Evolutionary conservation across 2,329 filamentous ascomycete genomes (phyloP).

Genomic region (Verruconis gallopava): DNA sequence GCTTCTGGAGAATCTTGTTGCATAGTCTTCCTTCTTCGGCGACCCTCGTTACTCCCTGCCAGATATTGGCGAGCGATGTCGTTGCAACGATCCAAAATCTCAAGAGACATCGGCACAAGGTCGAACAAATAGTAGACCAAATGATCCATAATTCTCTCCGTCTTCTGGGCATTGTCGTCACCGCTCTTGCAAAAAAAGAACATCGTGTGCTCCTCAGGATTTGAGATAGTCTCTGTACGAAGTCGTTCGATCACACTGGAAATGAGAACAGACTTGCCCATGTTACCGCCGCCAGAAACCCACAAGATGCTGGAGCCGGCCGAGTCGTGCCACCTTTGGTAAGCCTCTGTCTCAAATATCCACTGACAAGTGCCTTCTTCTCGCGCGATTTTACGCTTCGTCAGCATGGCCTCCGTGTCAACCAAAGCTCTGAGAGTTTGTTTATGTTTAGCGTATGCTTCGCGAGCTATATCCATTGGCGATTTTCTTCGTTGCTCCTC

Average conservation of each 20-base stretch:
- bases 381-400: neutral
- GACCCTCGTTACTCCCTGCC: neutral
- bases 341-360: neutral
- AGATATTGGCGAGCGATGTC: neutral
- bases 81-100: neutral
- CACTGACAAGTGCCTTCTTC: neutral
- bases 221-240: neutral
- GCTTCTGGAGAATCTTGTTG: neutral
- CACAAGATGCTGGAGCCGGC: neutral
- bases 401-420: neutral
- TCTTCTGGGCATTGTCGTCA: constrained; percentile 3
- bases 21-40: neutral
- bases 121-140: neutral
- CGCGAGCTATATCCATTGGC: neutral
- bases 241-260: constrained; percentile 2
- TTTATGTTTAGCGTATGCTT: neutral
- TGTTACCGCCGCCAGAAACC: neutral
- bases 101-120: neutral
- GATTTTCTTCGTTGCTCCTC: neutral
- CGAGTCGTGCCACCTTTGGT: neutral
- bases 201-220: neutral
- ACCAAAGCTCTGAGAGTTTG: neutral
- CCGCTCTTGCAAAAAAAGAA: constrained; percentile 5
- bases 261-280: constrained; percentile 6
- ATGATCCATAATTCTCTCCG: constrained; percentile 1